These are phyloP conservation scores for Cercospora zeina DNA, from an alignment of 2,329 filamentous ascomycete species.

Conservation along the genomic window DNA sequence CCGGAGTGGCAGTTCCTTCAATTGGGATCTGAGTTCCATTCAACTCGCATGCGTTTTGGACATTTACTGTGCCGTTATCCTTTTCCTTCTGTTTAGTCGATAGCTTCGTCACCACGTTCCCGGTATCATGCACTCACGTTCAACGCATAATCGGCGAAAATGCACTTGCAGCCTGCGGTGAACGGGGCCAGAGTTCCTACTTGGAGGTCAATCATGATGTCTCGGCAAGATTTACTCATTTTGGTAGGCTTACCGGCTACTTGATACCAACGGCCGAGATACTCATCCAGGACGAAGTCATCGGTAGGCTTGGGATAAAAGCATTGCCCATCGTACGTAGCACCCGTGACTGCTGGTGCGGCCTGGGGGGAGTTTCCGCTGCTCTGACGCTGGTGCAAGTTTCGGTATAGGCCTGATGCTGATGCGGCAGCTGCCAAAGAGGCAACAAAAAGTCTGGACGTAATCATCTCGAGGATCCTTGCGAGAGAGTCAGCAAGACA, in stretches of 20 bases:
- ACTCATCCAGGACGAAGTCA: slow-evolving; percentile 26
- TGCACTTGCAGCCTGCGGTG: slow-evolving; percentile 30
- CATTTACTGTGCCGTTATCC: slow-evolving; percentile 30
- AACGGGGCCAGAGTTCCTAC: slow-evolving; percentile 23
- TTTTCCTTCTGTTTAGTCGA: not conserved
- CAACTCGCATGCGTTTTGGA: slow-evolving; percentile 27
- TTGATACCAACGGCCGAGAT: slow-evolving; percentile 32
- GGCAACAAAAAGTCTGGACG: not conserved
- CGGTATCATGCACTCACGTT: slow-evolving; percentile 9
- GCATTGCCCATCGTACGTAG: slow-evolving; percentile 29
- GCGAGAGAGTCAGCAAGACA: not conserved
- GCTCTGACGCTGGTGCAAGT: slow-evolving; percentile 5
- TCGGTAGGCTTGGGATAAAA: slow-evolving; percentile 30
- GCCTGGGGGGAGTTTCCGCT: slow-evolving; percentile 6
- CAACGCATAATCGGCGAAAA: slow-evolving; percentile 27
- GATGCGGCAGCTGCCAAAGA: slow-evolving; percentile 6
- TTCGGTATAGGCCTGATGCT: slow-evolving; percentile 3
- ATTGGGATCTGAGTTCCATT: slow-evolving; percentile 23
- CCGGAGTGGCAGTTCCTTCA: slow-evolving; percentile 27
- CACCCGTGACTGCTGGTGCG: slow-evolving; percentile 13
- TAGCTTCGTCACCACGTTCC: not conserved
- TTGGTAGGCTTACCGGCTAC: slow-evolving; percentile 22
- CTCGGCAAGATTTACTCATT: not conserved
- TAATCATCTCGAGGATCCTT: slow-evolving; percentile 3
- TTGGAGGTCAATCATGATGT: not conserved